Evolutionary conservation across 371 early-diverging fungal species (phyloP).

Genomic region (Choanephora cucurbitarum): DNA sequence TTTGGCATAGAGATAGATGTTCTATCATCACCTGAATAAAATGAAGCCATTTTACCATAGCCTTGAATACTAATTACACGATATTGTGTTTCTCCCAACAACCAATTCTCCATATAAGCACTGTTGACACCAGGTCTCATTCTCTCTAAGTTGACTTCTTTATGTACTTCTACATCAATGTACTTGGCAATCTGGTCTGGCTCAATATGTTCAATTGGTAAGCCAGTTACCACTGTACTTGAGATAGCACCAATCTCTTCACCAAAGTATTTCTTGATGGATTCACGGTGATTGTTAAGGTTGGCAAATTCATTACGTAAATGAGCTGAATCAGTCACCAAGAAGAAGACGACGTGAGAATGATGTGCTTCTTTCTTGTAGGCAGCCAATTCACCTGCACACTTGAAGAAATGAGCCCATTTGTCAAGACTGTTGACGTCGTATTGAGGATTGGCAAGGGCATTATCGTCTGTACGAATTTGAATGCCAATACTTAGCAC

Average conservation of each 20-base stretch:
- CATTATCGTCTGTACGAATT: conserved; percentile 46
- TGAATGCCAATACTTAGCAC: conserved; percentile 48
- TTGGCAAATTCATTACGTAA: conserved; percentile 46
- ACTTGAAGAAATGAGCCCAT: conserved; percentile 50
- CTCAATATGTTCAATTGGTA: conserved; percentile 54
- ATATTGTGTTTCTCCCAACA: conserved; percentile 51
- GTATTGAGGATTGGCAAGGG: conserved; percentile 43
- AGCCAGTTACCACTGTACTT: conserved; percentile 44
- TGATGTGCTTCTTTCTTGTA: conserved; percentile 40
- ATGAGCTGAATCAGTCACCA: conserved; percentile 46
- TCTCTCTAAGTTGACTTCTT: conserved; percentile 26
- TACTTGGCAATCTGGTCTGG: conserved; percentile 41
- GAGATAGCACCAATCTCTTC: conserved; percentile 30
- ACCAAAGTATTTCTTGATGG: conserved; percentile 23
- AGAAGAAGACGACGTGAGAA: conserved; percentile 43
- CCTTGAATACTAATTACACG: conserved; percentile 51
- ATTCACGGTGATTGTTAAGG: conserved; percentile 29
- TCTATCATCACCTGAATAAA: conserved; percentile 40
- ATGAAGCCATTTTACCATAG: conserved; percentile 53
- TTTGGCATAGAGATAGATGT: conserved; percentile 41
- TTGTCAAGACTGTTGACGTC: conserved; percentile 36
- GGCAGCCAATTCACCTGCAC: conserved; percentile 44
- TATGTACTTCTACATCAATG: conserved; percentile 27
- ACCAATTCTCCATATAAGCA: conserved; percentile 57
- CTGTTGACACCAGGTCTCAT: conserved; percentile 43